phyloP scores from a whole-genome alignment of 2,329 filamentous ascomycete species.

The Amauroascus verrucosus region DNA sequence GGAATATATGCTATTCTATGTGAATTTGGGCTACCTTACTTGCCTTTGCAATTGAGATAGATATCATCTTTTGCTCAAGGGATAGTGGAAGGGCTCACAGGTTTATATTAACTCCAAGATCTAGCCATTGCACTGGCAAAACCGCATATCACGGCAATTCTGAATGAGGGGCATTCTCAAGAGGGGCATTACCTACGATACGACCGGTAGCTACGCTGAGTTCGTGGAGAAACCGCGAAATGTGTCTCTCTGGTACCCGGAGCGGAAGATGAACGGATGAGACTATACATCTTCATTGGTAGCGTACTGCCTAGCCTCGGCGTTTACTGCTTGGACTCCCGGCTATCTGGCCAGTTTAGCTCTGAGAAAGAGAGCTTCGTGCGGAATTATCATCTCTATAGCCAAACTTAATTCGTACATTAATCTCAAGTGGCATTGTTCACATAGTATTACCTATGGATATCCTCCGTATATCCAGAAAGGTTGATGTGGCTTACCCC shows the following conservation, averaged over 20 bases:
- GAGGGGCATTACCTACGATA: neutral
- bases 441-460: too few species aligned
- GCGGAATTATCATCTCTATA: too few species aligned
- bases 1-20: neutral
- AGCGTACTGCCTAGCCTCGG: neutral
- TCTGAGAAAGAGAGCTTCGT: neutral
- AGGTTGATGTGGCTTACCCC: too few species aligned
- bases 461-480: too few species aligned
- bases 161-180: neutral
- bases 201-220: neutral
- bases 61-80: neutral
- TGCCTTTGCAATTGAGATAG: neutral
- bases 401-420: too few species aligned
- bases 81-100: neutral
- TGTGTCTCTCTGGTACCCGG: neutral
- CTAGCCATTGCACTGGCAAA: neutral
- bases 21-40: neutral
- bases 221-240: neutral
- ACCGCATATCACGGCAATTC: constrained; percentile 9
- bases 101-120: neutral
- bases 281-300: neutral
- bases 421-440: too few species aligned
- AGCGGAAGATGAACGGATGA: neutral
- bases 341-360: neutral
- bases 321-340: neutral